A percentile compares a stretch with the other conserved stretches of the same genome.
These are phyloP conservation scores for Ophiostoma novo-ulmi DNA, from an alignment of 2,329 filamentous ascomycete species.

Conservation along the genomic window DNA sequence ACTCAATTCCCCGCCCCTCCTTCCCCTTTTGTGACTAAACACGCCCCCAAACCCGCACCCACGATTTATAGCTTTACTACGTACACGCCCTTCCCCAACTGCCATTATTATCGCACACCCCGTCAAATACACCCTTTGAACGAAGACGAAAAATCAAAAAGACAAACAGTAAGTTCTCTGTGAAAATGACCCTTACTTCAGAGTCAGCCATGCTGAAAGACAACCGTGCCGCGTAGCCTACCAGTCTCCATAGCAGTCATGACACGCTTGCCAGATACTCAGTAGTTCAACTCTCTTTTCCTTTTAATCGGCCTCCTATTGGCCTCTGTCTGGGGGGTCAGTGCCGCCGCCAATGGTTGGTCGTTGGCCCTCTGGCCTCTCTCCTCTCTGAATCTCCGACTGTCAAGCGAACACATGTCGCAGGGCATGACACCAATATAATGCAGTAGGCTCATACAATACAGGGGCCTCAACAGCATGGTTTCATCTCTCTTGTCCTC, in stretches of 20 bases:
- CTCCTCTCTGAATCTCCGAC: neutral
- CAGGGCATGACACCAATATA: neutral
- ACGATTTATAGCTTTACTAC: neutral
- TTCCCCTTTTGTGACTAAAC: slow-evolving; percentile 10
- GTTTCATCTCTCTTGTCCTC: neutral
- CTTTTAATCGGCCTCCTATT: neutral
- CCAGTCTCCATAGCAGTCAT: no score
- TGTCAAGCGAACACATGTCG: no score
- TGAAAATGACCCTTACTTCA: no score
- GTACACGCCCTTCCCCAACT: neutral
- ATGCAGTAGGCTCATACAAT: neutral
- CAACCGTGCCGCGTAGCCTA: no score
- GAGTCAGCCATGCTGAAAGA: no score
- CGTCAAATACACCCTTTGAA: neutral
- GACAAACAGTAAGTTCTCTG: no score
- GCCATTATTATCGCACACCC: neutral
- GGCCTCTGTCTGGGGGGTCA: neutral
- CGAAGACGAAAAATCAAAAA: no score
- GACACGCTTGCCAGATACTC: no score
- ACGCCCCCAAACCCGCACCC: slow-evolving; percentile 14
- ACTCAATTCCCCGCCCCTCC: slow-evolving; percentile 11
- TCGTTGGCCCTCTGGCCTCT: neutral
- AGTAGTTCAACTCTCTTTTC: no score
- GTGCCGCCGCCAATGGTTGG: neutral
- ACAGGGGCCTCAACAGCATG: neutral